Evolutionary conservation across 176 grass and related monocot species (phyloP).

Genomic region (Miscanthus lutarioriparius): DNA sequence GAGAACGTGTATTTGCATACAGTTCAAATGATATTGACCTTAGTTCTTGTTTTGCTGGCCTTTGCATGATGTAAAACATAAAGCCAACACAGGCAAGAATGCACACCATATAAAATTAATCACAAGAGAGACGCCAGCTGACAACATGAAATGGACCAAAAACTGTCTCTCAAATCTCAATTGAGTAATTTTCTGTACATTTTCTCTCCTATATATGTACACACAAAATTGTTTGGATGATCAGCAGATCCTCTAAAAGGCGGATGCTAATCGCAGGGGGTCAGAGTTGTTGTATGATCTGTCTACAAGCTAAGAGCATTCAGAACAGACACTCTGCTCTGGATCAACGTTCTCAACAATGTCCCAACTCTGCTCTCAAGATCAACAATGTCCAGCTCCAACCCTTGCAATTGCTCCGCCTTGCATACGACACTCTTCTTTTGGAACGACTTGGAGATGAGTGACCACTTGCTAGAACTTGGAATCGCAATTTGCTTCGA

Average conservation of each 20-base stretch:
- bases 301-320: constrained; percentile 40
- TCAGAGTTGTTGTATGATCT: neutral
- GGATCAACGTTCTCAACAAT: constrained; percentile 35
- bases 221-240: constrained; percentile 4
- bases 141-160: constrained; percentile 34
- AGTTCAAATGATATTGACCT: neutral
- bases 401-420: neutral
- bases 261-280: neutral
- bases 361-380: constrained; percentile 15
- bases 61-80: neutral
- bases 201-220: neutral
- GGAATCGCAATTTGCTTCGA: neutral
- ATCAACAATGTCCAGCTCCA: constrained; percentile 31
- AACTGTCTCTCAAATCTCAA: constrained; percentile 29
- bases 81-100: neutral
- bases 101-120: neutral
- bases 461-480: constrained; percentile 1
- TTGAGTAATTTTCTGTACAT: neutral
- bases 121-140: neutral
- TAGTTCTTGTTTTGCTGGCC: neutral
- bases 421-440: neutral
- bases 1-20: neutral
- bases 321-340: constrained; percentile 29
- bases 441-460: neutral
- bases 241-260: neutral